Conservation (phyloP, 2,329 filamentous ascomycete genomes). For the Aspergillus chevalieri region DNA sequence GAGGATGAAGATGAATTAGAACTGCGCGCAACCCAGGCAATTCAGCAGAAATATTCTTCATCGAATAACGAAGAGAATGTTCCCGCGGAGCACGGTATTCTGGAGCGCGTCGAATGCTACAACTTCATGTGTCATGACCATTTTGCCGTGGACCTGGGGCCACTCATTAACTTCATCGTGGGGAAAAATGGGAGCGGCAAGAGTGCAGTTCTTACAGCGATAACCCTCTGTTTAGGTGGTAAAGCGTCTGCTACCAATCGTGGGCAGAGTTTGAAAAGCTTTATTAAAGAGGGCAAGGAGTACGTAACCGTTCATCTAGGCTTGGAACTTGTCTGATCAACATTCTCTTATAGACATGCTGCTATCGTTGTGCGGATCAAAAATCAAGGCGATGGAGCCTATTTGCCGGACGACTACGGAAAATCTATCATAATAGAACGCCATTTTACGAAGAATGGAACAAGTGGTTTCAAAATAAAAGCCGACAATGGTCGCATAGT, state of each 20-base stretch:
- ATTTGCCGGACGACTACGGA: conserved; percentile 75
- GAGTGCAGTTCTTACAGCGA: conserved; percentile 86
- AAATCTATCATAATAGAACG: conserved; percentile 85
- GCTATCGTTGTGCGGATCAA: conserved; percentile 80
- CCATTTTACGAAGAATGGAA: conserved; percentile 68
- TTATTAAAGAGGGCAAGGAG: conserved; percentile 85
- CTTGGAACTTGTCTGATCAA: conserved; percentile 4
- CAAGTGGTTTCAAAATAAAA: conserved; percentile 83
- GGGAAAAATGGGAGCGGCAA: conserved; percentile 97
- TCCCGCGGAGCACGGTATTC: conserved; percentile 75
- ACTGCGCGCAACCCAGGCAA: conserved; percentile 57
- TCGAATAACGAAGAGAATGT: conserved; percentile 59
- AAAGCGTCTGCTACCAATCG: conserved; percentile 92
- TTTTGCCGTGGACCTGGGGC: conserved; percentile 77
- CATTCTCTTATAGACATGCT: conserved; percentile 38
- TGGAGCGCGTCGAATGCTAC: conserved; percentile 76
- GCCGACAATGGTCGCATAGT: conserved; percentile 62
- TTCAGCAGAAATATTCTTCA: conserved; percentile 46
- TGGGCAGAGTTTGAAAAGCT: conserved; percentile 77
- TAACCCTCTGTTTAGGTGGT: conserved; percentile 89
- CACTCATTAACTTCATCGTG: conserved; percentile 95
- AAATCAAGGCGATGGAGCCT: conserved; percentile 80
- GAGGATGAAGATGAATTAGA: conserved; percentile 43
- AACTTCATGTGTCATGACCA: conserved; percentile 96
- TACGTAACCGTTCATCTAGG: conserved; percentile 37